Evolutionary conservation across 306 rosid species (phyloP).

Genomic region (Cajanus cajan): DNA sequence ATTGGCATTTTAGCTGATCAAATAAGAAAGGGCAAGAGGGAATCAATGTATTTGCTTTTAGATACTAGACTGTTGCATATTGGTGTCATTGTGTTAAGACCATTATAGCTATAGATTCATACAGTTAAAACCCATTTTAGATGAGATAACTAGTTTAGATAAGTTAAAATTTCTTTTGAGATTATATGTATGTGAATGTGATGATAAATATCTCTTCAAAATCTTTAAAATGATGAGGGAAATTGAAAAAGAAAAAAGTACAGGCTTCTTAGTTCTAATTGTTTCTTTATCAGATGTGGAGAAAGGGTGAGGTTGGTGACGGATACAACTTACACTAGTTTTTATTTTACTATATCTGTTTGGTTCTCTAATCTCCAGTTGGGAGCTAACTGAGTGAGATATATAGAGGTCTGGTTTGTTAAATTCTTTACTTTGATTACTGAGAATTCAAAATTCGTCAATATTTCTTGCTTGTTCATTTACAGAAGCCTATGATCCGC

Average conservation of each 20-base stretch:
- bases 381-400: neutral
- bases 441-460: neutral
- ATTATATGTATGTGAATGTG: neutral
- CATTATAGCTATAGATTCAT: neutral
- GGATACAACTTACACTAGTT: neutral
- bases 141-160: neutral
- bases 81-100: neutral
- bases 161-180: neutral
- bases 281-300: neutral
- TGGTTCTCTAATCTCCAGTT: neutral
- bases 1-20: neutral
- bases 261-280: neutral
- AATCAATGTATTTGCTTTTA: neutral
- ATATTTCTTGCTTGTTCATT: conserved; percentile 17
- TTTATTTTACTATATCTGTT: neutral
- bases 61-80: neutral
- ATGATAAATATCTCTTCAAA: neutral
- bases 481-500: conserved; percentile 88
- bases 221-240: neutral
- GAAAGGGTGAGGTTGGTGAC: neutral
- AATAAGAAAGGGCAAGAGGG: neutral
- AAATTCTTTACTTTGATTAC: neutral
- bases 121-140: neutral
- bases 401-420: neutral
- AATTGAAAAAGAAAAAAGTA: neutral